phyloP scores from a whole-genome alignment of 208 protist species.

The Trichomonas gallinae region DNA sequence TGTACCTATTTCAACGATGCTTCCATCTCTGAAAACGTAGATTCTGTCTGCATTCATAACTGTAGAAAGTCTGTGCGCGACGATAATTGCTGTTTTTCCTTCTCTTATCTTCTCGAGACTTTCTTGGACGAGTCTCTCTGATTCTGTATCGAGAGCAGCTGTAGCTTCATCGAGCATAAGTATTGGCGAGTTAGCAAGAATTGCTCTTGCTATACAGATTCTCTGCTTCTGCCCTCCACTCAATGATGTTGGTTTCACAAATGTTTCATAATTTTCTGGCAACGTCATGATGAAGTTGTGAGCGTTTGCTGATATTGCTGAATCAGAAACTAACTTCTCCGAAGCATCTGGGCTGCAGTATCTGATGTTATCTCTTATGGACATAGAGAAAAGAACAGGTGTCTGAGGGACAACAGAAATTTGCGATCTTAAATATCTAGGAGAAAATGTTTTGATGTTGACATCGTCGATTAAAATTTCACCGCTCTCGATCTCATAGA shows the following conservation, averaged over 20 bases:
- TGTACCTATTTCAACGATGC: background rate
- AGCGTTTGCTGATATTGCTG: conserved; percentile 27
- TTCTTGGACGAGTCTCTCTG: background rate
- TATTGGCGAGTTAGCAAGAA: background rate
- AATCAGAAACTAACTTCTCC: conserved; percentile 33
- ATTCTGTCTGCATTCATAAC: background rate
- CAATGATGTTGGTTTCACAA: conserved; percentile 1
- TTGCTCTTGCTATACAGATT: background rate
- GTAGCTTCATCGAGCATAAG: background rate
- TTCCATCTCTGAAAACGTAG: background rate
- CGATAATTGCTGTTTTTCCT: background rate
- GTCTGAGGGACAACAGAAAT: conserved; percentile 42
- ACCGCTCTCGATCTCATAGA: background rate
- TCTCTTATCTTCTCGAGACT: background rate
- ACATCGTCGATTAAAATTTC: background rate
- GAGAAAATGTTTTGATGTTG: background rate
- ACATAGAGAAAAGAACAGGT: conserved; percentile 42
- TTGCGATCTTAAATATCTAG: background rate
- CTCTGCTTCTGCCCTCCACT: background rate
- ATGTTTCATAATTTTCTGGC: conserved; percentile 27
- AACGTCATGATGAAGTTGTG: background rate
- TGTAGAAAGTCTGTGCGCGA: background rate
- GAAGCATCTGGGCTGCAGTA: conserved; percentile 31
- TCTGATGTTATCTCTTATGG: conserved; percentile 45
- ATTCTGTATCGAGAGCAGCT: background rate